phyloP scores from a whole-genome alignment of 495 filamentous ascomycete species.

The Neurospora intermedia region DNA sequence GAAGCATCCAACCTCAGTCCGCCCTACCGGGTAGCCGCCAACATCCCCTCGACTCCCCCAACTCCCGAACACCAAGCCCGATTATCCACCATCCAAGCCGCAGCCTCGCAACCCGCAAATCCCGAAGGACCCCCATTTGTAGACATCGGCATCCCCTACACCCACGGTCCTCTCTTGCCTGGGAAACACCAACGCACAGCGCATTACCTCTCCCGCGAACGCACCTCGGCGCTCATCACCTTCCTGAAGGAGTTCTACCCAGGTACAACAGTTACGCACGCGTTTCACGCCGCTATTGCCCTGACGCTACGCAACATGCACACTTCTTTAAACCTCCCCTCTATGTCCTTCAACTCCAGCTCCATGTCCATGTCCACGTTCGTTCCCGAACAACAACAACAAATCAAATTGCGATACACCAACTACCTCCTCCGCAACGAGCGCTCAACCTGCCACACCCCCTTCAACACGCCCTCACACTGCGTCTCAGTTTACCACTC shows the following conservation, averaged over 20 bases:
- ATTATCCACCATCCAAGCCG: not conserved
- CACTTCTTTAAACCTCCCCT: too few relatives aligned
- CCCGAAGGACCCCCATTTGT: not conserved
- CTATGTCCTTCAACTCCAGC: too few relatives aligned
- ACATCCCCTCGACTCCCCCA: not conserved
- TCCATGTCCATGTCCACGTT: too few relatives aligned
- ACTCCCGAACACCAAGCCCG: constrained; percentile 3
- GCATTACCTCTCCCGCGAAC: constrained; percentile 2
- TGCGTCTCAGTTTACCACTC: constrained; percentile 24
- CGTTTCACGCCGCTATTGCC: constrained; percentile 24
- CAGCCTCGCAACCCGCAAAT: not conserved
- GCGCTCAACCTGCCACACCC: constrained; percentile 11
- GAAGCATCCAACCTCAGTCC: constrained; percentile 13
- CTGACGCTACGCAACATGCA: constrained; percentile 11
- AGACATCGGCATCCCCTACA: not conserved
- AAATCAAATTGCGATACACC: constrained; percentile 10
- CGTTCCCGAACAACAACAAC: not conserved
- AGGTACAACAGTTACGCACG: constrained; percentile 22
- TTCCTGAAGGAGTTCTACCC: constrained; percentile 9
- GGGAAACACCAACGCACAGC: constrained; percentile 12
- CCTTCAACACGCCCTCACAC: constrained; percentile 18
- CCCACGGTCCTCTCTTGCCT: not conserved
- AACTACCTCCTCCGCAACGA: constrained; percentile 26
- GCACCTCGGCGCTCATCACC: constrained; percentile 8
- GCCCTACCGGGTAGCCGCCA: constrained; percentile 7